Base-by-base conservation (phyloP, 1,284 basidiomycete species). In the Austroboletus novae-zelandiae region DNA sequence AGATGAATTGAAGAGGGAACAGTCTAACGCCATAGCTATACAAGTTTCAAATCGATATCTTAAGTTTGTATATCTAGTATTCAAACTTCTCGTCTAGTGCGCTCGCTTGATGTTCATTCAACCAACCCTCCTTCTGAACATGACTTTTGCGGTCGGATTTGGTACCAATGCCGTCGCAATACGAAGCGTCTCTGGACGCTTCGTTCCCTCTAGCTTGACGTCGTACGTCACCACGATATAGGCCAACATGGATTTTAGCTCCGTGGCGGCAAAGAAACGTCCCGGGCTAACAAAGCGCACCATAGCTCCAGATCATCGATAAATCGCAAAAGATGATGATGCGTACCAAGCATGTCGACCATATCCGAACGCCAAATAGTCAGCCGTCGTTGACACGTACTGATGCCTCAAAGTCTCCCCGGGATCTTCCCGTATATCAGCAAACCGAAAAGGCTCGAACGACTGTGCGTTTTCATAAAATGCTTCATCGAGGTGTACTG, bases 381-480 rank as follows among this genome's bases (percentile, higher is more conserved):
- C 51, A 11, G 23, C 11, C 23, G 37, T 43, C 1, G 57, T 50
- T 14, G 57, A 43, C 9, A 51, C 53, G 11, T 61, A 45, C n/a
- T 57, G 59, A 29, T 65, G 54, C n/a, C 56, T 65, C 23, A 40
- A 14, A 7, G 47, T 20, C 27, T 55, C 55, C 0, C 49, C 54
- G 1, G 54, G 48, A 11, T 53, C 45, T 1, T 57, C 61, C 10
- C 53, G 52, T 43, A 57, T 34, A 9, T 46, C 18, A 0, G 58
- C 27, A 45, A 70, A 73, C 8, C 72, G 62, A 50, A 64, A 71
- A 3, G 65, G 64, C 20, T 71, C 57, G 50, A 74, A 71, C 3
- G 40, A 47, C 0, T 56, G 34, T 0, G 69, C 40, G 39, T 64
- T 49, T 1, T 58, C 43, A 48, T 72, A 70, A 23, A 61, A 43